phyloP scores from a whole-genome alignment of 2,329 filamentous ascomycete genomes.

The Colletotrichum cereale region DNA sequence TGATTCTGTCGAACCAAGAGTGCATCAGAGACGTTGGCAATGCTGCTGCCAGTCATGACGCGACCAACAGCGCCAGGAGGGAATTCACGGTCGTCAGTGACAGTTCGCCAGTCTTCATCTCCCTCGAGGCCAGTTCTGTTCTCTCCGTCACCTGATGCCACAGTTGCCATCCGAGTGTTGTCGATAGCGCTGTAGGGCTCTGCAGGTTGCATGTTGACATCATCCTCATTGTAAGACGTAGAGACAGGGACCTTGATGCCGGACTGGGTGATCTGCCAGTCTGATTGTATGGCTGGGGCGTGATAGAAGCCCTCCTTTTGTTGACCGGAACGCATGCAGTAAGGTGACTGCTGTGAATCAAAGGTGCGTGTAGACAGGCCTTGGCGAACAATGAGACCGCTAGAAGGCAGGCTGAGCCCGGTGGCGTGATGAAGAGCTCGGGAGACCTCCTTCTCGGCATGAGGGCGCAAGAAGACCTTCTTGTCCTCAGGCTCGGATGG shows the following conservation, averaged over 20 bases:
- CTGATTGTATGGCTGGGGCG: constrained; percentile 34
- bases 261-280: constrained; percentile 29
- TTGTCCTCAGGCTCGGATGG: constrained; percentile 8
- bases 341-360: constrained; percentile 14
- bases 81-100: constrained; percentile 34
- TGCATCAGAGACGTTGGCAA: constrained; percentile 40
- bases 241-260: constrained; percentile 32
- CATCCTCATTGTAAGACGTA: background rate
- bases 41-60: constrained; percentile 41
- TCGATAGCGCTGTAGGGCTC: constrained; percentile 28
- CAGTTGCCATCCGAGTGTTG: constrained; percentile 18
- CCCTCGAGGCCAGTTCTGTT: constrained; percentile 11
- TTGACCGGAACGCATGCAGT: background rate
- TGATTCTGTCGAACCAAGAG: constrained; percentile 12
- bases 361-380: constrained; percentile 8
- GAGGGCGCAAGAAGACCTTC: constrained; percentile 28
- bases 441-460: constrained; percentile 39
- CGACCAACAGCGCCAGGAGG: constrained; percentile 24
- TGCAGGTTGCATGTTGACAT: constrained; percentile 13
- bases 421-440: constrained; percentile 34
- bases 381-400: constrained; percentile 32
- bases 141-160: constrained; percentile 7
- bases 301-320: constrained; percentile 35
- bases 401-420: constrained; percentile 34
- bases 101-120: constrained; percentile 41